phyloP scores from a whole-genome alignment of 1,139 yeast genomes.

The Sugiyamaella paludigena region DNA sequence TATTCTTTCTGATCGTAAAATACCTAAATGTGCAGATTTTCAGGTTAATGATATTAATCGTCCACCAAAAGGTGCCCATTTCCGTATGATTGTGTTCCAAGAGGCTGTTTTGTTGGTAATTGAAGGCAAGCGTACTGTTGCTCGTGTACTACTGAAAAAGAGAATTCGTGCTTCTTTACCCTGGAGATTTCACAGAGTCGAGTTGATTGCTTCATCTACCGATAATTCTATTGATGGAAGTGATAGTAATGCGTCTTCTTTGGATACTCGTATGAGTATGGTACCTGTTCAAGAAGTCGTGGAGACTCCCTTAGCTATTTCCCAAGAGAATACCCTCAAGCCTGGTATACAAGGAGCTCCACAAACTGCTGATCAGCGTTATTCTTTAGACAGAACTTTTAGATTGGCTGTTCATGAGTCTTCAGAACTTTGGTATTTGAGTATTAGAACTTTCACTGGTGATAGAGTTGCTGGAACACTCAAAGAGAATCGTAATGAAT shows the following conservation, averaged over 20 bases:
- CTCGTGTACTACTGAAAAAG: slow-evolving; percentile 19
- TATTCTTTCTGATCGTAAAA: slow-evolving; percentile 3
- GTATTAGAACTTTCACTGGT: slow-evolving; percentile 13
- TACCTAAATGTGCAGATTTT: slow-evolving; percentile 21
- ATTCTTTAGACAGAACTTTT: background rate
- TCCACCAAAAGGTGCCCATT: slow-evolving; percentile 20
- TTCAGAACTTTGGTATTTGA: slow-evolving; percentile 11
- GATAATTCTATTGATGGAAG: background rate
- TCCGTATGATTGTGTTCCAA: slow-evolving; percentile 26
- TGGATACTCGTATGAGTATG: no score
- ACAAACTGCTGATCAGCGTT: background rate
- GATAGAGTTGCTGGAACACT: slow-evolving; percentile 7
- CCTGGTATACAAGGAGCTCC: no score
- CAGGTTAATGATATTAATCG: slow-evolving; percentile 19
- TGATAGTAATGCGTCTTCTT: no score
- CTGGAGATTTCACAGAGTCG: slow-evolving; percentile 8
- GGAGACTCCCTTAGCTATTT: no score
- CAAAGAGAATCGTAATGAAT: slow-evolving; percentile 6
- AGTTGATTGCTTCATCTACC: background rate
- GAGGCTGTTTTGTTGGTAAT: slow-evolving; percentile 22
- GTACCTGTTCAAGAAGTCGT: no score
- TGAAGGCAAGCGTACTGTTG: slow-evolving; percentile 22
- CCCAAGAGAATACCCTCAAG: no score
- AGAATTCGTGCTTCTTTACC: slow-evolving; percentile 21
- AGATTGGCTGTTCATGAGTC: slow-evolving; percentile 8